Evolutionary conservation across 208 protist species (phyloP).

Genomic region (Trypanosoma conorhini): DNA sequence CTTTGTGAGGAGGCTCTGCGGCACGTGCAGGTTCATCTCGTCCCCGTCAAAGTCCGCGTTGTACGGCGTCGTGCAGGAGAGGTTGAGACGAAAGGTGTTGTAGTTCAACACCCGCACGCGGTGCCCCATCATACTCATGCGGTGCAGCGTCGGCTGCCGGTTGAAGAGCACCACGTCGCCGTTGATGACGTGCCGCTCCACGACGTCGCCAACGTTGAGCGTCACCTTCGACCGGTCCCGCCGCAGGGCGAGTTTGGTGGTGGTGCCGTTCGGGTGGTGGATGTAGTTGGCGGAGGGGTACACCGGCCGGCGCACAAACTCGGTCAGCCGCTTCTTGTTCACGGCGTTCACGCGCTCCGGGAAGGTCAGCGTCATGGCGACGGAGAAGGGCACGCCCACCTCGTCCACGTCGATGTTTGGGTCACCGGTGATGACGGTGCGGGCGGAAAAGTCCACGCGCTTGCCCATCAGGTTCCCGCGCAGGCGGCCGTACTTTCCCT

Average conservation of each 20-base stretch:
- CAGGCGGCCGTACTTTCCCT: slow-evolving; percentile 99
- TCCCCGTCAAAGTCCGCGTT: slow-evolving; percentile 99
- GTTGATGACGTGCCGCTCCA: slow-evolving; percentile 98
- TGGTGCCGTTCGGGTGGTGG: slow-evolving; percentile 79
- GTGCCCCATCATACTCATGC: slow-evolving; percentile 99
- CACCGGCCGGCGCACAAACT: slow-evolving; percentile 92
- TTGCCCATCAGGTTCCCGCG: slow-evolving; percentile 99
- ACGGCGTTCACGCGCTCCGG: slow-evolving; percentile 98
- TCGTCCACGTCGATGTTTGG: slow-evolving; percentile 97
- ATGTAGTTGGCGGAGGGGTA: slow-evolving; percentile 98
- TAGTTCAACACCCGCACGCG: slow-evolving; percentile 97
- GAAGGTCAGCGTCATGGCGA: slow-evolving; percentile 99
- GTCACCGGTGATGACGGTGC: slow-evolving; percentile 99
- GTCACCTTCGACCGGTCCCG: slow-evolving; percentile 80
- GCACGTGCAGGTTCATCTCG: slow-evolving; percentile 99
- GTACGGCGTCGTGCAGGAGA: slow-evolving; percentile 99
- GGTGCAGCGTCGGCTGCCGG: slow-evolving; percentile 99
- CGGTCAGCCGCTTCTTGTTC: slow-evolving; percentile 96
- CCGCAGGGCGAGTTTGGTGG: slow-evolving; percentile 92
- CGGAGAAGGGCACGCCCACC: slow-evolving; percentile 99
- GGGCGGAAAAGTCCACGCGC: slow-evolving; percentile 99
- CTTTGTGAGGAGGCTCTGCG: slow-evolving; percentile 97
- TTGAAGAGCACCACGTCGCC: slow-evolving; percentile 99
- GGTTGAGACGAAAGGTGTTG: slow-evolving; percentile 99
- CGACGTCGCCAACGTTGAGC: slow-evolving; percentile 92